Evolutionary conservation across 2,329 filamentous ascomycete species (phyloP), one percentile per base, ranked within the genome.

Genomic region (Grosmannia huntii): DNA sequence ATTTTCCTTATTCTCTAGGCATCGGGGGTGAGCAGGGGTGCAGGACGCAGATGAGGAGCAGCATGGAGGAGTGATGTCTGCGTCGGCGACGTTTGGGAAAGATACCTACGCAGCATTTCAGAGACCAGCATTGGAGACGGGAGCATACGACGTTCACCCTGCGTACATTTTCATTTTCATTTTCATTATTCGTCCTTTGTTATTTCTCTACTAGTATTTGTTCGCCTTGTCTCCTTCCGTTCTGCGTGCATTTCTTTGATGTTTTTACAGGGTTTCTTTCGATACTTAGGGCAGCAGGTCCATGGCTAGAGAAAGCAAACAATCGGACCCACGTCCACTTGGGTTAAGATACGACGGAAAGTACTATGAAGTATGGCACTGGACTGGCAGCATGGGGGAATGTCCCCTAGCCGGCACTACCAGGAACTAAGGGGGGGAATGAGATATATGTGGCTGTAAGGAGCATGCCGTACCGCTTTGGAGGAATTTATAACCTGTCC

Each of bases 251-350:
- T 33, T 44, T 59, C 23, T 41, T 44, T 28, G 10, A 54, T 59
- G 53, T 19, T 38, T 55, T 51, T 27, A 49, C n/a, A 59, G 58
- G 55, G 57, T 57, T 60, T 60, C 41, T 54, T 48, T 58, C 55
- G 38, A 61, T 31, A 48, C 53, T 27, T 49, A 49, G 55, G 60
- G 58, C 59, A 33, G 59, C 60, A 57, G 60, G 59, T 60, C 57
- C 46, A 21, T 49, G 59, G 56, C 53, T 59, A 59, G 57, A 61
- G 57, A 62, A 58, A 61, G 53, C 55, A 21, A 48, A 59, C 36
- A 46, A 57, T 51, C 31, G 60, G 60, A 59, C 60, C 56, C 60
- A 27, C 60, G 60, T 60, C 59, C 60, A 23, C 25, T 41, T 46
- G 57, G 31, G 16, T 50, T 25, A 23, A 41, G 28, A 21, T 51